phyloP scores from a whole-genome alignment of 495 filamentous ascomycete species.

The Podospora pseudoanserina region DNA sequence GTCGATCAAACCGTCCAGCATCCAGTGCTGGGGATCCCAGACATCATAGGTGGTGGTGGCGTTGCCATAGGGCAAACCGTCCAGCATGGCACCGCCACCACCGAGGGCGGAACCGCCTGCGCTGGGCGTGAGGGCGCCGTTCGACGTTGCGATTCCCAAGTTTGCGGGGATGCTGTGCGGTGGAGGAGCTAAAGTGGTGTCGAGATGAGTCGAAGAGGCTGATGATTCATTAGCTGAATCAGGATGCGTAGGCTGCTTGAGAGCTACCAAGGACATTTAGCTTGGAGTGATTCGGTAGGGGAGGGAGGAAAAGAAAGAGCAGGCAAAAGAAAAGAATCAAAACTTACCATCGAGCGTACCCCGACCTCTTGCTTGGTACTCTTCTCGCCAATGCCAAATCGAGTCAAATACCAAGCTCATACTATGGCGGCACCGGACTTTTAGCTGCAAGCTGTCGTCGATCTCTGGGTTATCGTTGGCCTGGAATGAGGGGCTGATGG shows the following conservation, averaged over 20 bases:
- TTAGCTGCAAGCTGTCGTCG: conserved; percentile 76
- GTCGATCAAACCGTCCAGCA: conserved; percentile 79
- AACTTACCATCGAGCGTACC: conserved; percentile 74
- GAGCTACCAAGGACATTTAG: conserved; percentile 51
- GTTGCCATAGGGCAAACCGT: conserved; percentile 46
- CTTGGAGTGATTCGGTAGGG: conserved; percentile 25
- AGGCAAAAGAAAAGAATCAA: conserved; percentile 12
- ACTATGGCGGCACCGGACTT: conserved; percentile 84
- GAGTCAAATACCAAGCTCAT: conserved; percentile 92
- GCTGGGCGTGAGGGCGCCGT: conserved; percentile 47
- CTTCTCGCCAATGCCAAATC: conserved; percentile 90
- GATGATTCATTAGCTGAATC: conserved; percentile 73
- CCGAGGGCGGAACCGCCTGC: conserved; percentile 40
- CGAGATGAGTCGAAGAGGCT: conserved; percentile 59
- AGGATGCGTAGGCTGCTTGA: conserved; percentile 84
- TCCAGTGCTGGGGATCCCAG: conserved; percentile 88
- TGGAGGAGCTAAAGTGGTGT: conserved; percentile 49
- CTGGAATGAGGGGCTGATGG: conserved; percentile 36
- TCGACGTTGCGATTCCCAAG: conserved; percentile 34
- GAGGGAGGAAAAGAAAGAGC: conserved; percentile 12
- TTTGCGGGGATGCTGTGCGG: conserved; percentile 33
- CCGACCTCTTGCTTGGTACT: conserved; percentile 71
- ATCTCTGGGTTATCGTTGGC: conserved; percentile 42
- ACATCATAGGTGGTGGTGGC: conserved; percentile 72
- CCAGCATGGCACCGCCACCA: conserved; percentile 36